Evolutionary conservation across 1,284 basidiomycete genomes (phyloP), one percentile per base, ranked within the genome.

Genomic region (Cutaneotrichosporon mucoides): DNA sequence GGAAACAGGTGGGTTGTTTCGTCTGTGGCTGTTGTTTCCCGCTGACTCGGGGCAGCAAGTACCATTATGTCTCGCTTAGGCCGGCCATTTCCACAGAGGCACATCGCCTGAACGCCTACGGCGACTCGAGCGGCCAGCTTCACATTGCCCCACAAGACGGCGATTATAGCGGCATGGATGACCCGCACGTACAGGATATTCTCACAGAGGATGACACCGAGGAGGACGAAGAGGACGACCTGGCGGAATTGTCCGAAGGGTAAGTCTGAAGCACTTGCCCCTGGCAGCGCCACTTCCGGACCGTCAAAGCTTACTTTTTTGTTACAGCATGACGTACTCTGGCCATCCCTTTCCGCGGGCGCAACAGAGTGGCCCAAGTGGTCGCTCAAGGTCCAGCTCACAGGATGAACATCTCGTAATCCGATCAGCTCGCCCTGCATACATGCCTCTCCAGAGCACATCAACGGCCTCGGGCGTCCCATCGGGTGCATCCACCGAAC

Each of bases 81-180:
- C 90, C 91, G 55, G 87, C 89, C 15, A 90, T 89, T 45, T 85
- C 87, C 64, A 85, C 88, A 54, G 91, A 93, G 81, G 90, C 89
- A 61, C 89, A 92, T 77, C 89, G 88, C 81, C 83, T 93, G 40
- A 90, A 92, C 76, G 88, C 89, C 66, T 93, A 91, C 76, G 89
- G 92, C 24, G 74, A 75, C 41, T 71, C 70, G 13, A 71, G 68
- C 60, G 71, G 61, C 12, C 61, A 63, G 48, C 61, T 63, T n/a
- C 64, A 66, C 56, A 61, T 63, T 35, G 64, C 61, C 1, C 60
- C 63, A 6, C 59, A 59, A 50, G 59, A 63, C 33, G 61, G 63
- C 9, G 65, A 63, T 53, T 58, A 55, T 15, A 58, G 24, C 24
- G 24, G 55, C 40, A 35, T 47, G 36, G 64, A 61, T 8, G 62